Base-by-base conservation (phyloP, 2,329 filamentous ascomycete species). In the Mycocentrospora acerina region DNA sequence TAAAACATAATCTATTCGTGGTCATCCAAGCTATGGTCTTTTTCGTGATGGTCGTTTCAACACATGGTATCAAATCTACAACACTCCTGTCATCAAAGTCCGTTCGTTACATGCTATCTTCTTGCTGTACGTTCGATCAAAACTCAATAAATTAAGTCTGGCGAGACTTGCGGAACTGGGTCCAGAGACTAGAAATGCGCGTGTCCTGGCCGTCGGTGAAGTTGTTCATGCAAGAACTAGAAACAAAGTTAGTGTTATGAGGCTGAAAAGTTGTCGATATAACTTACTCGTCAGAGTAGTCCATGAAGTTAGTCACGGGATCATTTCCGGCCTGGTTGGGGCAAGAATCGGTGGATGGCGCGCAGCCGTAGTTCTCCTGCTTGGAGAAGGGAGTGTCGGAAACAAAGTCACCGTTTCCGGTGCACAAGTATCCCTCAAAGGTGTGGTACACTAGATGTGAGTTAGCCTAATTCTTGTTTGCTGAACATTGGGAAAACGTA, bases 251-350 rank as follows among this genome's bases (percentile, higher is more conserved):
- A 47, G 40, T n/a, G 27, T 4, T 17, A 12, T 12, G 4, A 12
- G 13, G 24, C 32, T 10, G 2, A 38, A 13, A 3, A 28, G 7
- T 3, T 4, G 4, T 12, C 10, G 19, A 22, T n/a, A 17, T 10
- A 22, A 42, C 48, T 45, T 35, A 44, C 46, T 51, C 46, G 37
- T 50, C 42, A 29, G 52, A 54, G 42, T 65, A 66, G 45, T 64
- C 57, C 62, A 66, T 66, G 49, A 51, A 63, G 44, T 66, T 65
- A 26, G 57, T 55, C 28, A 66, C 55, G 1, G 60, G 59, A 36
- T 66, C 63, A 17, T 51, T 12, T 2, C 62, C 62, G 11, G 47
- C 14, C 31, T 40, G 42, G 35, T 26, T 37, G 26, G 55, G 49
- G 48, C 63, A 66, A 9, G 53, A 52, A 22, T 66, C 60, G 13